Evolutionary conservation across 768 basidiomycete genomes (phyloP).

Genomic region (Mycena polygramma): DNA sequence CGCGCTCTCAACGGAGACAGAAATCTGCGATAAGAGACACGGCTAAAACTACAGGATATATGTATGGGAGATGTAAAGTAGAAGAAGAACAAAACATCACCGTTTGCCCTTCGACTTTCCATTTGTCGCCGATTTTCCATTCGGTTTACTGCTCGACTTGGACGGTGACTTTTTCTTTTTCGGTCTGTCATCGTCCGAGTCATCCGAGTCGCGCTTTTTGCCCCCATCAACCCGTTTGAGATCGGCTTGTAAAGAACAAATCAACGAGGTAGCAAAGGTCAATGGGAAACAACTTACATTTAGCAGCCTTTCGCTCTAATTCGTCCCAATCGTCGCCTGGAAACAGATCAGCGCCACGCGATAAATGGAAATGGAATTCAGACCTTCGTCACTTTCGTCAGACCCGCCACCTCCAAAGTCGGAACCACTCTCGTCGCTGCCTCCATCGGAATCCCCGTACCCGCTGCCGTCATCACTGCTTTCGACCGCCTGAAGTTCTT

Average conservation of each 20-base stretch:
- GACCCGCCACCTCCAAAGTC: conserved; percentile 64
- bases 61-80: conserved; percentile 21
- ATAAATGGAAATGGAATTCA: conserved; percentile 26
- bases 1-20: background rate
- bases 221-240: conserved; percentile 34
- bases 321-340: conserved; percentile 96
- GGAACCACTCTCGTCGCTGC: conserved; percentile 74
- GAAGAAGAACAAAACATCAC: conserved; percentile 19
- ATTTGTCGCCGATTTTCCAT: conserved; percentile 47
- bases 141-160: conserved; percentile 58
- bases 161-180: conserved; percentile 38
- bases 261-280: conserved; percentile 9
- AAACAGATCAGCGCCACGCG: conserved; percentile 21
- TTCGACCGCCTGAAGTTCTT: conserved; percentile 66
- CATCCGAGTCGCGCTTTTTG: conserved; percentile 31
- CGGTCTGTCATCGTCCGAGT: conserved; percentile 37
- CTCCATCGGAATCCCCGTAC: conserved; percentile 76
- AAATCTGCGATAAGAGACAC: background rate
- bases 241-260: conserved; percentile 30
- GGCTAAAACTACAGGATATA: conserved; percentile 19
- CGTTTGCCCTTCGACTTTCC: conserved; percentile 50
- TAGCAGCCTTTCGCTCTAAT: conserved; percentile 91
- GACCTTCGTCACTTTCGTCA: conserved; percentile 70
- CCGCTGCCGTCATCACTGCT: conserved; percentile 74
- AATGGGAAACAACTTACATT: conserved; percentile 63